phyloP scores from a whole-genome alignment of 257 asterid genomes.

The Cruciata laevipes region DNA sequence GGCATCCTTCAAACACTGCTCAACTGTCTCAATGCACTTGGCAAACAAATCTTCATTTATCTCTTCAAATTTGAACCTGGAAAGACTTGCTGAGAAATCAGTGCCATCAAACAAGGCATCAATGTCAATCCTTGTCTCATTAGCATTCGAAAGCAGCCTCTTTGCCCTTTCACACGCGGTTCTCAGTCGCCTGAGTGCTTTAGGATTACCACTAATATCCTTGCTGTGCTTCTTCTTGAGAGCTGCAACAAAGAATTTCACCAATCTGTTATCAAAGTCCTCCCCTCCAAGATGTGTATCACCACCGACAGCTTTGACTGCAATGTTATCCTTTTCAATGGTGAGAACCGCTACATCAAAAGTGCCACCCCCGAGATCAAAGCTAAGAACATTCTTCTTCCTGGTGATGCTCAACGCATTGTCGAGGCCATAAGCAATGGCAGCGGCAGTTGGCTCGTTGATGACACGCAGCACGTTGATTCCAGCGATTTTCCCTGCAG shows the following conservation, averaged over 20 bases:
- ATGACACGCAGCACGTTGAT: constrained; percentile 26
- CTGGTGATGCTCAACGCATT: neutral
- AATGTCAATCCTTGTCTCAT: neutral
- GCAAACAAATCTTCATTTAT: constrained; percentile 30
- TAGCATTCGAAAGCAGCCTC: constrained; percentile 14
- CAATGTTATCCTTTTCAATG: constrained; percentile 26
- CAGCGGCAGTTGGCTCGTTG: neutral
- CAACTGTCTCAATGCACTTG: constrained; percentile 29
- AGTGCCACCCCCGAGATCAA: constrained; percentile 4
- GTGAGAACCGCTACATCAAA: constrained; percentile 25
- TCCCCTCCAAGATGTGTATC: constrained; percentile 19
- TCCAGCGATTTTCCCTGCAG: constrained; percentile 22
- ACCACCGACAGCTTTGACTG: constrained; percentile 29
- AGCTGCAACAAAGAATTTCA: constrained; percentile 20
- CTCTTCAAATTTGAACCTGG: constrained; percentile 26
- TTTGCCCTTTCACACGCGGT: neutral
- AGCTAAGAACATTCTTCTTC: constrained; percentile 15
- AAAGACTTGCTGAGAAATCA: constrained; percentile 15
- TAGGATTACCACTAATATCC: neutral
- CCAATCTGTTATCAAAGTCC: constrained; percentile 5
- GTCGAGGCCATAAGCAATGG: constrained; percentile 6
- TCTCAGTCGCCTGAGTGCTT: neutral
- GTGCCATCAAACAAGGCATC: constrained; percentile 6
- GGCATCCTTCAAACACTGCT: constrained; percentile 14
- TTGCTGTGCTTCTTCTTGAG: neutral